These are phyloP conservation scores for Murraya koenigii DNA, from an alignment of 345 rosid genomes.

Conservation along the genomic window DNA sequence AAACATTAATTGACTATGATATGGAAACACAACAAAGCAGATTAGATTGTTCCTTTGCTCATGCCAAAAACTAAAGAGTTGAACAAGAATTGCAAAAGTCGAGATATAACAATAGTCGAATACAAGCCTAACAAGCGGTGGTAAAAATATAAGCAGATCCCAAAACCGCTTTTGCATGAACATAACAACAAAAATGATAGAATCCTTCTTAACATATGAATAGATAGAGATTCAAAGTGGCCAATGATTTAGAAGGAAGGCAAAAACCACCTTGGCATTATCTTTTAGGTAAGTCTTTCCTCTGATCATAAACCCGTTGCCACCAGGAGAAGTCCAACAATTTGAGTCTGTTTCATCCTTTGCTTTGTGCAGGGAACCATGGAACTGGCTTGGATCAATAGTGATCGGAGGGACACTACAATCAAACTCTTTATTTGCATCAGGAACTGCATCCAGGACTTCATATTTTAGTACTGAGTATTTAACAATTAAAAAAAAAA, in stretches of 20 bases:
- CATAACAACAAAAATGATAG: too few relatives aligned
- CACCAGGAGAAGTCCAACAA: constrained; percentile 93
- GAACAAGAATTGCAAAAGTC: not conserved
- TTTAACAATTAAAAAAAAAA: not conserved
- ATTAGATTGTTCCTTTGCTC: not conserved
- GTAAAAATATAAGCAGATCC: not conserved
- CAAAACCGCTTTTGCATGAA: not conserved
- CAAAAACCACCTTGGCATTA: constrained; percentile 60
- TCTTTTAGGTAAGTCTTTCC: constrained; percentile 92
- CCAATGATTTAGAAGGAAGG: constrained; percentile 8
- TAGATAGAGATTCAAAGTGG: not conserved
- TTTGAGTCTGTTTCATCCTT: constrained; percentile 61
- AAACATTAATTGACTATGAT: not conserved
- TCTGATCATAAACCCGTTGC: constrained; percentile 86
- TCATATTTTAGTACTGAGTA: constrained; percentile 19
- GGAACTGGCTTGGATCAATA: constrained; percentile 58
- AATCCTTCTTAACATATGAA: not conserved
- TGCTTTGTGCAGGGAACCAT: constrained; percentile 58
- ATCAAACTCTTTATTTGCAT: constrained; percentile 67
- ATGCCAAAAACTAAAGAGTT: not conserved
- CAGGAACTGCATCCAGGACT: constrained; percentile 44
- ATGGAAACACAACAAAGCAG: not conserved
- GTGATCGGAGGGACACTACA: constrained; percentile 38
- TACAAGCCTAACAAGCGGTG: not conserved
- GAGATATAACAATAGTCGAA: not conserved